phyloP scores from a whole-genome alignment of 371 early-diverging fungal genomes.

The Gilbertella persicaria region DNA sequence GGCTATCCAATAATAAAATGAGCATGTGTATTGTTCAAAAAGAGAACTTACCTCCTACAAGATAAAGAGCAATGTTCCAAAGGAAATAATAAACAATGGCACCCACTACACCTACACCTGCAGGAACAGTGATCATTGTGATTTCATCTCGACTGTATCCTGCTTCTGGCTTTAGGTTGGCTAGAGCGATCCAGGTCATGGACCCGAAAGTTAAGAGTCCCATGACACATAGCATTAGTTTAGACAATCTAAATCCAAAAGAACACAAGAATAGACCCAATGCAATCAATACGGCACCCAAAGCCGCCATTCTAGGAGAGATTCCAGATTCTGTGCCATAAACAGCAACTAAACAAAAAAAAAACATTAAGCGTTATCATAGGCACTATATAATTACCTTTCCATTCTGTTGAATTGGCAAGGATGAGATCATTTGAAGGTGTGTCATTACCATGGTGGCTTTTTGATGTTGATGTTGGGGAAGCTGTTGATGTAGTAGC shows the following conservation, averaged over 20 bases:
- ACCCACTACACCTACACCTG: conserved; percentile 22
- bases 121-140: conserved; percentile 26
- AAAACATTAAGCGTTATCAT: not conserved
- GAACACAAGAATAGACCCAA: conserved; percentile 30
- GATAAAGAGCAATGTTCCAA: conserved; percentile 23
- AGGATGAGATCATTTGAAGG: not conserved
- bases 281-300: conserved; percentile 32
- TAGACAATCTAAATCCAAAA: conserved; percentile 31
- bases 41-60: conserved; percentile 18
- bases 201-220: conserved; percentile 40
- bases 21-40: not conserved
- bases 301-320: conserved; percentile 26
- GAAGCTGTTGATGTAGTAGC: not conserved
- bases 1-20: conserved; percentile 2
- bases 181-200: conserved; percentile 27
- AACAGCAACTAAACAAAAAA: conserved; percentile 15
- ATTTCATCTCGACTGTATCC: conserved; percentile 21
- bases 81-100: conserved; percentile 18
- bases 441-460: not conserved
- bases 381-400: conserved; percentile 4
- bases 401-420: conserved; percentile 7
- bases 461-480: not conserved
- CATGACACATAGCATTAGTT: conserved; percentile 25
- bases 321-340: conserved; percentile 25
- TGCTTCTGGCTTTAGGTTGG: conserved; percentile 14